These are phyloP conservation scores for Daldinia bambusicola DNA, from an alignment of 495 filamentous ascomycete species.

Conservation along the genomic window DNA sequence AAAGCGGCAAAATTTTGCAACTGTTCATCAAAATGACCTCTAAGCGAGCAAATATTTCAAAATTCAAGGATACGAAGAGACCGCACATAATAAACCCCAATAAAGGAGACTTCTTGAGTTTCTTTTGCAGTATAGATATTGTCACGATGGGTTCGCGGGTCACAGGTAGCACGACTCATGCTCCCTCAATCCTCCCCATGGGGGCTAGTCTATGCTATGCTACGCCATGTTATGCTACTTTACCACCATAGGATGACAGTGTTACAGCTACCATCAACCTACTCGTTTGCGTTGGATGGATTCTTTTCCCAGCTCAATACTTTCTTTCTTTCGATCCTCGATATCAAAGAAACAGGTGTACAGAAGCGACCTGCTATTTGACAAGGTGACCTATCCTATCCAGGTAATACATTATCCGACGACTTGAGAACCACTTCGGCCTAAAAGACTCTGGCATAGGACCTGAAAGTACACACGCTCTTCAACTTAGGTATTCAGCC, in stretches of 20 bases:
- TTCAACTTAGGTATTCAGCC: slow-evolving; percentile 31
- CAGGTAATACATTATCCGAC: slow-evolving; percentile 31
- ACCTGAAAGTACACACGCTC: slow-evolving; percentile 10
- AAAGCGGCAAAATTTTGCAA: slow-evolving; percentile 10
- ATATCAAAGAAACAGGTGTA: background rate
- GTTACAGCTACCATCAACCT: slow-evolving; percentile 21
- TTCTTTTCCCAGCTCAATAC: slow-evolving; percentile 6
- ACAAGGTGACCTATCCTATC: slow-evolving; percentile 6
- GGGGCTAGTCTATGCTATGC: slow-evolving; percentile 11
- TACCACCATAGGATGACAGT: slow-evolving; percentile 21
- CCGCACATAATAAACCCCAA: background rate
- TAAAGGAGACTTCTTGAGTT: slow-evolving; percentile 6
- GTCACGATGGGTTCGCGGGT: slow-evolving; percentile 26
- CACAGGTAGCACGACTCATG: slow-evolving; percentile 36
- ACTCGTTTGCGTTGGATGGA: background rate
- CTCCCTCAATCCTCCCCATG: slow-evolving; percentile 22
- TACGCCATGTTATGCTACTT: slow-evolving; percentile 12
- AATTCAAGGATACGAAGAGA: slow-evolving; percentile 10
- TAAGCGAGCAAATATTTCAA: background rate
- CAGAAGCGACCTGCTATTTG: background rate
- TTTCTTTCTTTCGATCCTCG: background rate
- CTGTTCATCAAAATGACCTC: slow-evolving; percentile 7
- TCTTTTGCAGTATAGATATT: background rate
- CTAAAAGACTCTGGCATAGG: slow-evolving; percentile 21
- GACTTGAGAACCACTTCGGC: slow-evolving; percentile 27